Conservation (phyloP, 352 stramenopile species). For the Phytophthora agathidicida region DNA sequence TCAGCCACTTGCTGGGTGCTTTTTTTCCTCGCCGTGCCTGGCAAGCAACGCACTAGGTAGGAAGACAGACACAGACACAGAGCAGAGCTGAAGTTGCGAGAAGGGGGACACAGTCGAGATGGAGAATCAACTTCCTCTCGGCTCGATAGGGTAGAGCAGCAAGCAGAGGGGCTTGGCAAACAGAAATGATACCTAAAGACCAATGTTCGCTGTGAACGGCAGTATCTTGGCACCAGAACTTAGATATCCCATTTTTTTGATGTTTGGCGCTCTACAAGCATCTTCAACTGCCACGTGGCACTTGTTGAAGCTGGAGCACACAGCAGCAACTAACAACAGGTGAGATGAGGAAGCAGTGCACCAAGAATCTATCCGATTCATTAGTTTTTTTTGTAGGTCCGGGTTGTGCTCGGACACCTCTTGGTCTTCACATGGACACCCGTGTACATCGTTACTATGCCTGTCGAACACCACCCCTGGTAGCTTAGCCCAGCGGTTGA, state of each 20-base stretch:
- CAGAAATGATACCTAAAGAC: conserved; percentile 29
- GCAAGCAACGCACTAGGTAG: conserved; percentile 34
- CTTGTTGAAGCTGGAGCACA: neutral
- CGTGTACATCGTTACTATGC: conserved; percentile 32
- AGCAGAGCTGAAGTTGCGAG: conserved; percentile 22
- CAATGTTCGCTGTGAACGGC: conserved; percentile 20
- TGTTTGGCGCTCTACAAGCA: no score
- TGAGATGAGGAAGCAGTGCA: neutral
- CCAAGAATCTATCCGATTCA: conserved; percentile 26
- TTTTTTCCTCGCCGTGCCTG: conserved; percentile 16
- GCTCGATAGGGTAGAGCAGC: conserved; percentile 44
- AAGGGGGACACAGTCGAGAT: conserved; percentile 17
- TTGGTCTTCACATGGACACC: conserved; percentile 5
- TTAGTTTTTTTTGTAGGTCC: conserved; percentile 15
- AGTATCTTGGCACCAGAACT: conserved; percentile 18
- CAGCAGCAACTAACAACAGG: no score
- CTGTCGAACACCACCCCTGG: conserved; percentile 10
- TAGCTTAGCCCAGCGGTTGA: conserved; percentile 1
- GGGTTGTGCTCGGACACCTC: neutral
- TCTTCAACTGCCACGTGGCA: conserved; percentile 13
- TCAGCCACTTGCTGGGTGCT: conserved; percentile 12
- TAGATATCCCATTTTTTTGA: neutral
- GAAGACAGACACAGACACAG: conserved; percentile 40
- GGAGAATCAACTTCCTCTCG: conserved; percentile 23
- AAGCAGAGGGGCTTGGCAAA: conserved; percentile 31